Evolutionary conservation across 2,329 filamentous ascomycete genomes (phyloP).

Genomic region (Fusarium anthophilum): DNA sequence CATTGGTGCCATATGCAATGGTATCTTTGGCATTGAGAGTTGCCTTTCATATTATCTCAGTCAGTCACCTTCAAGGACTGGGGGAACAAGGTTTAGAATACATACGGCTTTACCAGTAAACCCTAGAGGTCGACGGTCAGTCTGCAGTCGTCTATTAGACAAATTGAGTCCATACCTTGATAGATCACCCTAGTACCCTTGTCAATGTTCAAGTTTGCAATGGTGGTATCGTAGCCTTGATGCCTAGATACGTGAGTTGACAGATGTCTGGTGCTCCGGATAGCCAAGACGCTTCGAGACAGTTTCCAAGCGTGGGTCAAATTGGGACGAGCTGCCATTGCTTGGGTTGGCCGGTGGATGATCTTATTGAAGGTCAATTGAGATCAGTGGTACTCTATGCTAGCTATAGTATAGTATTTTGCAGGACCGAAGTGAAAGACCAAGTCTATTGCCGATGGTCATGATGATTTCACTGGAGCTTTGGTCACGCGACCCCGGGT

Average conservation of each 20-base stretch:
- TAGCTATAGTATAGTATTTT: not conserved
- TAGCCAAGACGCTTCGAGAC: not conserved
- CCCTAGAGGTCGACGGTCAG: constrained; percentile 28
- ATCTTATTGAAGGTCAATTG: rapidly evolving
- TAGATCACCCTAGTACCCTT: constrained; percentile 44
- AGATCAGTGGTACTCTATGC: not conserved
- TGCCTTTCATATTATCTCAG: constrained; percentile 40
- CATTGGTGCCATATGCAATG: constrained; percentile 50
- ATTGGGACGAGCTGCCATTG: not conserved
- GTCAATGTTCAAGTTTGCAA: not conserved
- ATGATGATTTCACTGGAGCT: not conserved
- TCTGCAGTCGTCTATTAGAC: not conserved
- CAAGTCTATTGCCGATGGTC: not conserved
- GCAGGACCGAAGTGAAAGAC: not conserved
- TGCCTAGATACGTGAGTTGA: not conserved
- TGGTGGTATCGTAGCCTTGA: not conserved
- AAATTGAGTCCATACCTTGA: constrained; percentile 41
- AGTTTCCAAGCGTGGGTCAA: not conserved
- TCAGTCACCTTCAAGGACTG: not conserved
- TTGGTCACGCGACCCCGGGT: not conserved
- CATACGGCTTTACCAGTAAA: constrained; percentile 53
- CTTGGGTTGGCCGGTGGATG: rapidly evolving
- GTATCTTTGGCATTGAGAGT: constrained; percentile 51
- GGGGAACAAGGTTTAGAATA: not conserved
- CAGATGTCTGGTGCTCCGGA: not conserved